Evolutionary conservation across 2,329 filamentous ascomycete species (phyloP).

Genomic region (Trichoderma sp.): DNA sequence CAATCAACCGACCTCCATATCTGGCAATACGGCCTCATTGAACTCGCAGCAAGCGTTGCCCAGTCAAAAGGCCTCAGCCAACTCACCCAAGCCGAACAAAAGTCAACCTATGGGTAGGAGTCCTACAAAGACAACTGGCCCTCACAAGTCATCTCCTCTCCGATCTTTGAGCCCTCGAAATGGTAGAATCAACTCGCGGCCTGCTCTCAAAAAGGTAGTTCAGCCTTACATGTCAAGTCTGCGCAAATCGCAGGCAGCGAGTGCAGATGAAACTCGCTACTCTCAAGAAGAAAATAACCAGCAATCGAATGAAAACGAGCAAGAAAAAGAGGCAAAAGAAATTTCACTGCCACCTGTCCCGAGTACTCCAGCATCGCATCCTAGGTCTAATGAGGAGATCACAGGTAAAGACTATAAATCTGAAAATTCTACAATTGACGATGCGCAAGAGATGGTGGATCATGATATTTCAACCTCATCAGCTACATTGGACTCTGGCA

Average conservation of each 20-base stretch:
- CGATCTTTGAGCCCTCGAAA: constrained; percentile 22
- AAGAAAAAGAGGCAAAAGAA: neutral
- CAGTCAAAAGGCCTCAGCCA: neutral
- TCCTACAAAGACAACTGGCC: neutral
- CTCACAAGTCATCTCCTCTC: neutral
- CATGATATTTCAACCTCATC: neutral
- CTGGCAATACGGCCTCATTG: neutral
- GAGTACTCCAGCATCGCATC: neutral
- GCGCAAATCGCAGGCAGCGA: neutral
- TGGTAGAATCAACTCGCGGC: constrained; percentile 16
- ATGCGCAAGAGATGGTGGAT: neutral
- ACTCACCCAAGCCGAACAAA: neutral
- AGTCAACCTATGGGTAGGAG: neutral
- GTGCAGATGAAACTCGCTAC: neutral
- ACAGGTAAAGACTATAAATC: neutral
- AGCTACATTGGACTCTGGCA: neutral
- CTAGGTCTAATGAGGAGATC: neutral
- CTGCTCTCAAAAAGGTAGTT: constrained; percentile 22
- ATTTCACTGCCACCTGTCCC: neutral
- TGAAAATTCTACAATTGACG: neutral
- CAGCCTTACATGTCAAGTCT: constrained; percentile 5
- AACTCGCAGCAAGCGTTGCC: neutral
- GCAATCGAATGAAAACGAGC: constrained; percentile 8
- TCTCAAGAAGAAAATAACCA: neutral
- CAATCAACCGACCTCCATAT: neutral